Conservation (phyloP, 176 grass and related monocot species). For the Themeda triandra region DNA sequence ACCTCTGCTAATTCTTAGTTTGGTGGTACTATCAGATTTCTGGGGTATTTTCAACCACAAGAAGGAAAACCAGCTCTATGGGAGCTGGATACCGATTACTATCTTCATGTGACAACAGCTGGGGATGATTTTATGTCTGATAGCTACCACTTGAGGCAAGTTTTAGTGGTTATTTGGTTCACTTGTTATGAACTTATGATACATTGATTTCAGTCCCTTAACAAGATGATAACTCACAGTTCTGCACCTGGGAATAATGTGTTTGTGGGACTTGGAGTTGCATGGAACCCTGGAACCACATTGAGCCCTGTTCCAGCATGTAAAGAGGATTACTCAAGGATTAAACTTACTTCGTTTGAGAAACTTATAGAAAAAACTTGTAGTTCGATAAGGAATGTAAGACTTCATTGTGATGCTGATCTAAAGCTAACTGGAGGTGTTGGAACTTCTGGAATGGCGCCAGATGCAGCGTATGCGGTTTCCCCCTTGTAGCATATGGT, state of each 20-base stretch:
- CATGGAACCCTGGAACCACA: conserved; percentile 29
- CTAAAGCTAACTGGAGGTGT: conserved; percentile 43
- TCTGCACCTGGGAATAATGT: conserved; percentile 31
- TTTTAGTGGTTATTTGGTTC: conserved; percentile 16
- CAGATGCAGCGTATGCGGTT: conserved; percentile 78
- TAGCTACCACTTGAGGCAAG: conserved; percentile 55
- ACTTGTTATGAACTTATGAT: conserved; percentile 5
- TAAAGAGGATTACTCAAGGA: conserved; percentile 76
- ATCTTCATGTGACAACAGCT: conserved; percentile 87
- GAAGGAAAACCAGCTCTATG: conserved; percentile 96
- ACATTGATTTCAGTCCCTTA: background rate
- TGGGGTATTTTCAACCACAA: conserved; percentile 94
- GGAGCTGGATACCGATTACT: conserved; percentile 98
- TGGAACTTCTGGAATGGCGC: conserved; percentile 78
- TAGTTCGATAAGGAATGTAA: conserved; percentile 72
- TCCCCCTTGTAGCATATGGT: background rate
- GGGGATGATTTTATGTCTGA: conserved; percentile 51
- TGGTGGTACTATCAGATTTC: conserved; percentile 65
- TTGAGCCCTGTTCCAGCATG: conserved; percentile 66
- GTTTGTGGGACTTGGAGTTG: conserved; percentile 26
- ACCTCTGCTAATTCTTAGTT: conserved; percentile 27
- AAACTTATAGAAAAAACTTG: conserved; percentile 79
- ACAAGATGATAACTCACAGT: conserved; percentile 36
- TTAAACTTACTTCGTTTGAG: conserved; percentile 87
- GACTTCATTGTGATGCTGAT: conserved; percentile 65